A percentile compares a stretch with the other conserved stretches of the same genome.
Conservation (phyloP, 148 eudicot genomes). For the Rhododendron ovatum region DNA sequence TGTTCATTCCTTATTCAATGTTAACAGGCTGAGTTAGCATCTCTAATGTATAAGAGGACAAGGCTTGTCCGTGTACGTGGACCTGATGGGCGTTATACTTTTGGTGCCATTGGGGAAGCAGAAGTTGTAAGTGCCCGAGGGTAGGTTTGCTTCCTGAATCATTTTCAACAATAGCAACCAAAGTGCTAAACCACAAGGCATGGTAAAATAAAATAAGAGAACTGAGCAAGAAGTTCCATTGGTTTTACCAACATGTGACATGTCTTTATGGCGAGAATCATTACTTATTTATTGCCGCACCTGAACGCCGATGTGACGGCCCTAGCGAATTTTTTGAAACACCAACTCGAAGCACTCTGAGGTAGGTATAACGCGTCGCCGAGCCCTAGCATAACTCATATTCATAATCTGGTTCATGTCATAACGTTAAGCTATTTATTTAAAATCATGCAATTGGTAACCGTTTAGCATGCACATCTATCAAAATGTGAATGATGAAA, state of each 20-base stretch:
- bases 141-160: conserved; percentile 33
- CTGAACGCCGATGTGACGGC: too few species aligned
- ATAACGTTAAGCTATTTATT: too few species aligned
- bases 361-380: too few species aligned
- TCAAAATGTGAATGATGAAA: too few species aligned
- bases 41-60: conserved; percentile 81
- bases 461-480: too few species aligned
- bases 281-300: too few species aligned
- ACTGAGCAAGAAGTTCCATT: background rate
- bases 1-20: conserved; percentile 4
- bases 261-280: background rate
- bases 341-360: too few species aligned
- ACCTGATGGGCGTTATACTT: conserved; percentile 66
- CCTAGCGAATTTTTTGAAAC: too few species aligned
- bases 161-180: background rate
- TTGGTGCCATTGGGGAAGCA: conserved; percentile 84
- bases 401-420: too few species aligned
- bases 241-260: background rate
- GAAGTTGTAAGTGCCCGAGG: conserved; percentile 99
- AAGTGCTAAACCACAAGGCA: background rate
- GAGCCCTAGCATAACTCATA: too few species aligned
- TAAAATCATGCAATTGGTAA: too few species aligned
- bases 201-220: background rate
- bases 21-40: conserved; percentile 89
- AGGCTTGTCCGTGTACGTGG: conserved; percentile 89